Evolutionary conservation across 768 basidiomycete genomes (phyloP).

Genomic region (Lentinula sp.): DNA sequence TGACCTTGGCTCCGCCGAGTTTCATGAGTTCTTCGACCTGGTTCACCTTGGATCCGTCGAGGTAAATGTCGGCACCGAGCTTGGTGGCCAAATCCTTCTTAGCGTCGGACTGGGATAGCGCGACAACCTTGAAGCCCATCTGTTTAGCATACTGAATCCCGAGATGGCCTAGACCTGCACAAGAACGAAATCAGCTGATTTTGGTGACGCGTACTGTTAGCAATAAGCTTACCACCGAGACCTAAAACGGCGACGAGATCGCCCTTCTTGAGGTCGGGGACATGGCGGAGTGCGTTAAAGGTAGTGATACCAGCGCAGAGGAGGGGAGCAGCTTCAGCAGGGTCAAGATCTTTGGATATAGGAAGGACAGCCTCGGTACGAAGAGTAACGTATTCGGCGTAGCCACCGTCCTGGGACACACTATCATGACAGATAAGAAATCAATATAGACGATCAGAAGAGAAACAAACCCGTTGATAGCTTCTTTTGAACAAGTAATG

Average conservation of each 20-base stretch:
- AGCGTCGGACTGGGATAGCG: not conserved
- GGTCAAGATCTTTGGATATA: slow-evolving; percentile 1
- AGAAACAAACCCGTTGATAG: not conserved
- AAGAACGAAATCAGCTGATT: not conserved
- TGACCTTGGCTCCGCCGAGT: not conserved
- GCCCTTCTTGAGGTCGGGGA: not conserved
- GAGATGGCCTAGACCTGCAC: slow-evolving; percentile 1
- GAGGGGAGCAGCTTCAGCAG: not conserved
- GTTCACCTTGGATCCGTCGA: slow-evolving; percentile 1
- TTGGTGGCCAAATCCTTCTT: not conserved
- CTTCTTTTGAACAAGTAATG: slow-evolving; percentile 1
- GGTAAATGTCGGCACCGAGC: slow-evolving; percentile 2
- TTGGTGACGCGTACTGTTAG: not conserved
- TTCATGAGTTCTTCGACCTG: not conserved
- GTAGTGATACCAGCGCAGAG: slow-evolving; percentile 1
- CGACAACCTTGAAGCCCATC: slow-evolving; percentile 2
- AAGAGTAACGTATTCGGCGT: slow-evolving; percentile 1
- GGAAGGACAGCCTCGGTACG: not conserved
- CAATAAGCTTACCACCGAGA: not conserved
- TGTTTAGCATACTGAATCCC: not conserved
- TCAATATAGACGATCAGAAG: not conserved
- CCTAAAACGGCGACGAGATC: not conserved
- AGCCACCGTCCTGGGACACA: not conserved
- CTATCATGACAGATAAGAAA: not conserved
- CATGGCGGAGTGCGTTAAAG: not conserved